These are phyloP conservation scores for Pyricularia pennisetigena DNA, from an alignment of 2,329 filamentous ascomycete genomes.

Conservation along the genomic window DNA sequence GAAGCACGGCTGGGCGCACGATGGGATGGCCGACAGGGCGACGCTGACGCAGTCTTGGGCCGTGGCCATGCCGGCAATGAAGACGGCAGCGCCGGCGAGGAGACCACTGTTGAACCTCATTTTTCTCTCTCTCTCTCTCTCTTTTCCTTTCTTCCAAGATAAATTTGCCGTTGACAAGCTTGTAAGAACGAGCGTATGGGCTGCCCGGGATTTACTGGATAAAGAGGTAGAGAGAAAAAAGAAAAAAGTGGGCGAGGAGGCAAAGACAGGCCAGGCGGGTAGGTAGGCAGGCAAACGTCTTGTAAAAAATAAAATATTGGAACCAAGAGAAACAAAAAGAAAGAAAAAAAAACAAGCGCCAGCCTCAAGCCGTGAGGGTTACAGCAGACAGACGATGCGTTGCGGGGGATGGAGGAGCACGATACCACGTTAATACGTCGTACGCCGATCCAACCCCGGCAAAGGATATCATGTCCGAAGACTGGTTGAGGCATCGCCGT, in stretches of 20 bases:
- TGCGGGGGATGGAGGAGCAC: not conserved
- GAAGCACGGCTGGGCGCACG: conserved; percentile 21
- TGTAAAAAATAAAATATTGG: not conserved
- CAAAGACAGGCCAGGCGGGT: not conserved
- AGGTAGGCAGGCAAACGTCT: not conserved
- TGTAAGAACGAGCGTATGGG: not conserved
- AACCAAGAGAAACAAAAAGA: not conserved
- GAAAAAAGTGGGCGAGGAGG: too few relatives aligned
- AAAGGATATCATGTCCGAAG: not conserved
- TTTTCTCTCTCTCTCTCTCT: too few relatives aligned
- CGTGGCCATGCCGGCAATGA: not conserved
- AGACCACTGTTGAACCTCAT: conserved; percentile 3
- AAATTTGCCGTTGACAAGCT: not conserved
- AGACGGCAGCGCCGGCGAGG: not conserved
- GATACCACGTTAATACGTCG: not conserved
- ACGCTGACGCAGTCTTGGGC: conserved; percentile 14
- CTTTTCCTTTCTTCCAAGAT: too few relatives aligned
- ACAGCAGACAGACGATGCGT: not conserved
- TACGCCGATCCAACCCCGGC: not conserved
- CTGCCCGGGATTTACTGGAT: not conserved
- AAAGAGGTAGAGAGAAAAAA: too few relatives aligned
- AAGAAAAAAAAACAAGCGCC: not conserved
- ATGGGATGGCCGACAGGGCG: conserved; percentile 17
- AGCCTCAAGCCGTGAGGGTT: not conserved
- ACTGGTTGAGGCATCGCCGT: not conserved